Conservation (phyloP, 352 stramenopile species). For the Pythium apleroticum region DNA sequence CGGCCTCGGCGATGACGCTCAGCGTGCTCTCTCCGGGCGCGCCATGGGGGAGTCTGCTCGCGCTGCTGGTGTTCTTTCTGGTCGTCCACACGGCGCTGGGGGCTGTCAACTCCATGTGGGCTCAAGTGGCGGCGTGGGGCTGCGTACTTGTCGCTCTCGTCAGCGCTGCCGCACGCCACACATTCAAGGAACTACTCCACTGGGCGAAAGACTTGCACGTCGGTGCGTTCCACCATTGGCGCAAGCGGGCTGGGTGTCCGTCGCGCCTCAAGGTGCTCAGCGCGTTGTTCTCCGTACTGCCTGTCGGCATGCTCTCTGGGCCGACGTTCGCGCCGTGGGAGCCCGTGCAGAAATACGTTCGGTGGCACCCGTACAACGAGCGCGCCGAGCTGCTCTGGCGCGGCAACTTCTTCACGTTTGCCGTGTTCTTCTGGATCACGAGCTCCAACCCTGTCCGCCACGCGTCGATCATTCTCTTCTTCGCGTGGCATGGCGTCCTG, state of each 20-base stretch:
- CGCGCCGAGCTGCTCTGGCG: conserved; percentile 11
- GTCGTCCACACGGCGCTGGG: conserved; percentile 4
- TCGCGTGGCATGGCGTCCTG: conserved; percentile 11
- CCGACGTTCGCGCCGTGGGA: conserved; percentile 17
- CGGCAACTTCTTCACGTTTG: conserved; percentile 18
- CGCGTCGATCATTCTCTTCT: conserved; percentile 12
- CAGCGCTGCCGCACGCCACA: not conserved
- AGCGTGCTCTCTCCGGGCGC: not conserved
- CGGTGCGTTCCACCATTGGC: conserved; percentile 13
- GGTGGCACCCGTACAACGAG: conserved; percentile 13
- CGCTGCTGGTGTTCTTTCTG: conserved; percentile 13
- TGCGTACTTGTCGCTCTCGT: conserved; percentile 3
- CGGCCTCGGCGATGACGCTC: conserved; percentile 8
- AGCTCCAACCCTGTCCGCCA: conserved; percentile 9
- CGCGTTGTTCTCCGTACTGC: not conserved
- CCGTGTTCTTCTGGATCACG: not conserved
- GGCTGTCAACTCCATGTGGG: conserved; percentile 16
- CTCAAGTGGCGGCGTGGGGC: not conserved
- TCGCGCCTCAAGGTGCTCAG: conserved; percentile 10
- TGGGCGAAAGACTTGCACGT: no score
- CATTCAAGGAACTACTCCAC: no score
- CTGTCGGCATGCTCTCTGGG: no score
- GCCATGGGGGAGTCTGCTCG: conserved; percentile 5
- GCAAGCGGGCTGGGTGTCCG: conserved; percentile 14
- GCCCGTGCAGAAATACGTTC: conserved; percentile 12